Percentiles rank a stretch among this genome's conserved stretches.
These are phyloP conservation scores for Tulasnella calospora DNA, from an alignment of 768 basidiomycete genomes.

Conservation along the genomic window DNA sequence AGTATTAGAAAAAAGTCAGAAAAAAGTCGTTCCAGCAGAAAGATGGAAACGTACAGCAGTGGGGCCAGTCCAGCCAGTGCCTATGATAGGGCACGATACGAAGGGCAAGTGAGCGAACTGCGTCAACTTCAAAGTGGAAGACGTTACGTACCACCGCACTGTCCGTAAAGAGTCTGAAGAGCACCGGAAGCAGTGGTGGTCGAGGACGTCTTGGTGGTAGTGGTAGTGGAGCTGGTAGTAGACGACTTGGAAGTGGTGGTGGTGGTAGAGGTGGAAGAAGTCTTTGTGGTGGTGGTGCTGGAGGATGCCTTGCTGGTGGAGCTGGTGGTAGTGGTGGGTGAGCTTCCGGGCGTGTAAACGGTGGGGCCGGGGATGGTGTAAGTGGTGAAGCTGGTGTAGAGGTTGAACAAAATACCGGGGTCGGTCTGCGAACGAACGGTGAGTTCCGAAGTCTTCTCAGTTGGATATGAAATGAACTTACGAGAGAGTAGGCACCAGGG, in stretches of 20 bases:
- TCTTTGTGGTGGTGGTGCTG: neutral
- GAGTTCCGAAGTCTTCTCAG: neutral
- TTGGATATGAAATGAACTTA: neutral
- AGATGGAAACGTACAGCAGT: neutral
- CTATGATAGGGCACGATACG: neutral
- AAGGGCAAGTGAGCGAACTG: neutral
- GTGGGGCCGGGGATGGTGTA: conserved; percentile 48
- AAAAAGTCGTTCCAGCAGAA: neutral
- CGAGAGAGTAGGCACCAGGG: conserved; percentile 45
- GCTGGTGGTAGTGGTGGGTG: neutral
- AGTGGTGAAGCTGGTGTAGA: conserved; percentile 42
- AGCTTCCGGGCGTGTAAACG: conserved; percentile 14
- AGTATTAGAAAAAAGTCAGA: neutral
- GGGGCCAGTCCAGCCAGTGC: neutral
- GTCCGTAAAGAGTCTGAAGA: conserved; percentile 10
- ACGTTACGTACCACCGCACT: conserved; percentile 20
- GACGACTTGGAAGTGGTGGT: neutral
- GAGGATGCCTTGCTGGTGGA: conserved; percentile 18
- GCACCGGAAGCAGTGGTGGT: conserved; percentile 24
- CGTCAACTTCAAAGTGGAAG: neutral
- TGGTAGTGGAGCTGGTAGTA: conserved; percentile 10
- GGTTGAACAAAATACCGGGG: conserved; percentile 47
- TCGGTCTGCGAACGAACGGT: conserved; percentile 30
- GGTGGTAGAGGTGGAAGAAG: neutral
- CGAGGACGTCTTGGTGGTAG: conserved; percentile 7